Conservation (phyloP, 225 moss, liverwort and hornwort genomes). For the Polytrichum formosum region DNA sequence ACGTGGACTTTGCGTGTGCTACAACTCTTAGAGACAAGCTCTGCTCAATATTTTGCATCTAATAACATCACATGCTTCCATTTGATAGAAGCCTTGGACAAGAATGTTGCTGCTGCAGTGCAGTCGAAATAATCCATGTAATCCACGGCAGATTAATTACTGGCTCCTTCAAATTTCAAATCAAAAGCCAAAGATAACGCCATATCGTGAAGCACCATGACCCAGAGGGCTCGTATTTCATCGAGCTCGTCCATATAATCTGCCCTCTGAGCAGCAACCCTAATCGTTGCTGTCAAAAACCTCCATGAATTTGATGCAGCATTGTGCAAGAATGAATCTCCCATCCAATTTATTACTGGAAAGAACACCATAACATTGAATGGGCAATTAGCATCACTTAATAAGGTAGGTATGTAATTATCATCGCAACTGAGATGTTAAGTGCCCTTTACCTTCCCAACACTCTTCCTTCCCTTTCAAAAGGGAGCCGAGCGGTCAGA, state of each 20-base stretch:
- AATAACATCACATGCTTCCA: background rate
- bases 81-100: background rate
- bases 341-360: background rate
- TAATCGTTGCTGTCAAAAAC: constrained; percentile 18
- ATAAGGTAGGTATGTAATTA: too few species aligned
- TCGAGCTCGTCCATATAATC: background rate
- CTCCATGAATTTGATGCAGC: constrained; percentile 10
- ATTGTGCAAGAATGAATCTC: constrained; percentile 4
- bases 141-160: background rate
- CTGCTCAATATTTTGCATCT: constrained; percentile 7
- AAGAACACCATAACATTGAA: too few species aligned
- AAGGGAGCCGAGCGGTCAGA: too few species aligned
- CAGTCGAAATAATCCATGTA: background rate
- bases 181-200: background rate
- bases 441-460: too few species aligned
- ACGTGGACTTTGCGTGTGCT: constrained; percentile 5
- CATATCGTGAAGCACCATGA: background rate
- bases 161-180: background rate
- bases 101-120: background rate
- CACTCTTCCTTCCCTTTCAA: too few species aligned
- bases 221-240: background rate
- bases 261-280: constrained; percentile 1
- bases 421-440: too few species aligned
- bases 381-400: too few species aligned
- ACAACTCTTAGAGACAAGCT: constrained; percentile 16